These are phyloP conservation scores for Coniochaeta sp. DNA, from an alignment of 2,329 filamentous ascomycete genomes.

Conservation along the genomic window DNA sequence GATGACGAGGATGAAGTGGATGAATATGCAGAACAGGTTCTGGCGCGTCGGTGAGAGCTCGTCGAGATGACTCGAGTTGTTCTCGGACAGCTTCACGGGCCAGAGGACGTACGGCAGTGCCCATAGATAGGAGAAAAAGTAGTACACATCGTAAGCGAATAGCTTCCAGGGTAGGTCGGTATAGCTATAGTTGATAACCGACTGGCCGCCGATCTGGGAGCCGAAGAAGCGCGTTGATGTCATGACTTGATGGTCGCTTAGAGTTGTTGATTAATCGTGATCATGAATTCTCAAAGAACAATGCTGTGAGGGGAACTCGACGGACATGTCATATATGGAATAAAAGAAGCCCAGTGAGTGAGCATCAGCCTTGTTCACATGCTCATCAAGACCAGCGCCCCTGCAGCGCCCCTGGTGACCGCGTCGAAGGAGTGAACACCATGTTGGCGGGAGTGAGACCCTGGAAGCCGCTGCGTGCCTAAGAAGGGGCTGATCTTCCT, in stretches of 20 bases:
- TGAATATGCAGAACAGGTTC: conserved; percentile 49
- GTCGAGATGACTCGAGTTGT: conserved; percentile 43
- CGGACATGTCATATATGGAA: not conserved
- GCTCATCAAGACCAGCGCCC: too few species aligned
- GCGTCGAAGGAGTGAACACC: not conserved
- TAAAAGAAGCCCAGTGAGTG: not conserved
- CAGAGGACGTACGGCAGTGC: conserved; percentile 54
- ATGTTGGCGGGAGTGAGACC: not conserved
- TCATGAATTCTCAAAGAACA: not conserved
- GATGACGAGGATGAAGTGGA: conserved; percentile 53
- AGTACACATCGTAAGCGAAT: conserved; percentile 44
- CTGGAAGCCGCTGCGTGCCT: not conserved
- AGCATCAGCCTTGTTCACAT: not conserved
- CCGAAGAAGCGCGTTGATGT: conserved; percentile 43
- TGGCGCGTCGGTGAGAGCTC: conserved; percentile 53
- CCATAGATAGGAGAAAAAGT: conserved; percentile 48
- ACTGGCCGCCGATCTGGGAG: conserved; percentile 49
- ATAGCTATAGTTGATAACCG: conserved; percentile 55
- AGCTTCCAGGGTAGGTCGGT: conserved; percentile 48
- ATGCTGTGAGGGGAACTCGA: not conserved
- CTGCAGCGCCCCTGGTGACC: not conserved
- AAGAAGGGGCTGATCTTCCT: not conserved
- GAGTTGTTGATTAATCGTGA: not conserved
- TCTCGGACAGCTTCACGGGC: conserved; percentile 43
- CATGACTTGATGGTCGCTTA: not conserved